These are phyloP conservation scores for Pulveroboletus sp. DNA, from an alignment of 768 basidiomycete genomes.

Conservation along the genomic window DNA sequence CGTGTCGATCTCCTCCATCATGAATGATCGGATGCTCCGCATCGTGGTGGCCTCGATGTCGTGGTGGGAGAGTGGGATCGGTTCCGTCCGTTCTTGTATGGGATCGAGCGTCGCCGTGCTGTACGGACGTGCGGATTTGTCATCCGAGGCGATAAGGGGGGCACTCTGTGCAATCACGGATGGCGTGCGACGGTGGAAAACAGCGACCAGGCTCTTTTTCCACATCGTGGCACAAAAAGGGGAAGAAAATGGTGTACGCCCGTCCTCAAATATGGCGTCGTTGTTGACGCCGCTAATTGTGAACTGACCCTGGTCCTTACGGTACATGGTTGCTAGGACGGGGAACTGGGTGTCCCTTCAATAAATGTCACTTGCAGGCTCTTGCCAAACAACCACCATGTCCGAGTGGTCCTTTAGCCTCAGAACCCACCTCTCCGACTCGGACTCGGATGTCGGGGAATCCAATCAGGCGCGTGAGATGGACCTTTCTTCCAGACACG, in stretches of 20 bases:
- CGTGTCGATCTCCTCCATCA: constrained; percentile 26
- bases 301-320: not conserved
- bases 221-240: constrained; percentile 8
- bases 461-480: constrained; percentile 40
- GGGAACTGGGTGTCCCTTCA: no score
- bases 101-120: constrained; percentile 8
- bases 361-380: no score
- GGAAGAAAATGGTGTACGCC: not conserved
- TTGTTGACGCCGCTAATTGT: not conserved
- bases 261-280: constrained; percentile 7
- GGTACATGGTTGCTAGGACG: no score
- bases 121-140: constrained; percentile 1
- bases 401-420: constrained; percentile 22
- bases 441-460: constrained; percentile 13
- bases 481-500: constrained; percentile 59
- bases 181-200: constrained; percentile 10
- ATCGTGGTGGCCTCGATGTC: constrained; percentile 21
- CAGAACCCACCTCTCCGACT: no score
- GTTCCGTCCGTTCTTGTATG: constrained; percentile 7
- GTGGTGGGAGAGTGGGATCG: not conserved
- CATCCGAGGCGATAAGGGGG: constrained; percentile 11
- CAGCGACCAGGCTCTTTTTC: constrained; percentile 12
- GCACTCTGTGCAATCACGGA: constrained; percentile 12
- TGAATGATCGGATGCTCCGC: constrained; percentile 7
- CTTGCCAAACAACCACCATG: no score